These are phyloP conservation scores for Globisporangium lucens DNA, from an alignment of 352 stramenopile genomes.

Conservation along the genomic window DNA sequence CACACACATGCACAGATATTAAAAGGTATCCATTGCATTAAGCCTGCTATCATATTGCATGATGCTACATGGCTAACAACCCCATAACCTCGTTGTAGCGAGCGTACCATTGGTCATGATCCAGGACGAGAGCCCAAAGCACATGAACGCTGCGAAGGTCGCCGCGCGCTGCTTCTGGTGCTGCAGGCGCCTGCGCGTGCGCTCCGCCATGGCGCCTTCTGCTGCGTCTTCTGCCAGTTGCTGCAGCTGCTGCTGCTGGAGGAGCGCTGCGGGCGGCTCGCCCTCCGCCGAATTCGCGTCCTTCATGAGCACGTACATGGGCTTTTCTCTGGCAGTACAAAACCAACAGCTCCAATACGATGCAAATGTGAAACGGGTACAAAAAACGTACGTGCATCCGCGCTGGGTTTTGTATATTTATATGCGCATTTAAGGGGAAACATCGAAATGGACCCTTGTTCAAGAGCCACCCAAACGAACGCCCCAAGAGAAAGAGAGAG, in stretches of 20 bases:
- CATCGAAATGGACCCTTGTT: too few species aligned
- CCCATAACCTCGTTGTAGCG: neutral
- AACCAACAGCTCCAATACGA: neutral
- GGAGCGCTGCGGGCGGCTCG: neutral
- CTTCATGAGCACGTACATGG: conserved; percentile 7
- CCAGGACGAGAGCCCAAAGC: conserved; percentile 60
- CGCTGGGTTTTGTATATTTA: too few species aligned
- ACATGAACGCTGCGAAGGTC: conserved; percentile 51
- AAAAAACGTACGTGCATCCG: too few species aligned
- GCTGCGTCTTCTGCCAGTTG: neutral
- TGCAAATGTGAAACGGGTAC: too few species aligned
- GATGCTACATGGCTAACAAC: neutral
- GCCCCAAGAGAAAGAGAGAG: too few species aligned
- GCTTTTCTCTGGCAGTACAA: neutral
- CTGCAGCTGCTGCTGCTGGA: neutral
- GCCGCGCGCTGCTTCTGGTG: conserved; percentile 16
- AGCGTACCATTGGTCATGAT: conserved; percentile 58
- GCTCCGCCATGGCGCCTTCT: neutral
- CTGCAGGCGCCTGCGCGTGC: neutral
- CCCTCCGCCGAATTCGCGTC: conserved; percentile 3
- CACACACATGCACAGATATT: neutral
- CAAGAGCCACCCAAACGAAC: too few species aligned
- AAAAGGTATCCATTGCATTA: neutral
- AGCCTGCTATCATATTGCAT: neutral
- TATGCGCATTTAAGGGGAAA: too few species aligned